A percentile compares a stretch with the other conserved stretches of the same genome.
Evolutionary conservation across 2,329 filamentous ascomycete species (phyloP).

Genomic region (Pezicula carpinea): DNA sequence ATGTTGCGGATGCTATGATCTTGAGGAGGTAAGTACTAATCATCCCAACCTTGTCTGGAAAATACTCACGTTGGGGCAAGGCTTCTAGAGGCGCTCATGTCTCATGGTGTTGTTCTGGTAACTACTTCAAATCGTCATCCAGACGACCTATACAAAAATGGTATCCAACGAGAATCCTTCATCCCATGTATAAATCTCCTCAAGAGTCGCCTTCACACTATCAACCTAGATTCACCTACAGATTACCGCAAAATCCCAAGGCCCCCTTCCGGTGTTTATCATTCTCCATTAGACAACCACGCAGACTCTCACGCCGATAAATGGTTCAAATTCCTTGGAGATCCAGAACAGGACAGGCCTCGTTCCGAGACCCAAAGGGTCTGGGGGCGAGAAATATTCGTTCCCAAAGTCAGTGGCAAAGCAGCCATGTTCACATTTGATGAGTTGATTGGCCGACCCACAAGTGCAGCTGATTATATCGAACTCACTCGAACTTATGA

Average conservation of each 20-base stretch:
- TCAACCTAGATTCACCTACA: slow-evolving; percentile 91
- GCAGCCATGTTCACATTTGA: slow-evolving; percentile 91
- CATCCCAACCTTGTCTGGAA: slow-evolving; percentile 1
- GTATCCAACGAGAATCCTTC: slow-evolving; percentile 92
- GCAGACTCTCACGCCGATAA: slow-evolving; percentile 80
- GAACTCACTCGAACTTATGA: slow-evolving; percentile 88
- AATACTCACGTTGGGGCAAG: slow-evolving; percentile 32
- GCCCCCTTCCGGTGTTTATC: slow-evolving; percentile 89
- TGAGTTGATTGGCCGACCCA: slow-evolving; percentile 83
- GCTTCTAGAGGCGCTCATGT: slow-evolving; percentile 86
- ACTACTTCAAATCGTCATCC: slow-evolving; percentile 97
- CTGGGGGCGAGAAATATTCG: slow-evolving; percentile 86
- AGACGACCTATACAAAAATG: slow-evolving; percentile 95
- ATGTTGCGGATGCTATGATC: slow-evolving; percentile 99
- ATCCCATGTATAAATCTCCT: slow-evolving; percentile 92
- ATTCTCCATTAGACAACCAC: slow-evolving; percentile 76
- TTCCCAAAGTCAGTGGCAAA: slow-evolving; percentile 81
- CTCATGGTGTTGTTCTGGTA: slow-evolving; percentile 91
- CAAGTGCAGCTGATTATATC: slow-evolving; percentile 90
- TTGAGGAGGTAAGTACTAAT: slow-evolving; percentile 57
- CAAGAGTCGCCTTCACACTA: slow-evolving; percentile 76
- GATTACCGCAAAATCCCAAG: slow-evolving; percentile 97
- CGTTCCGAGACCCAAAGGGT: slow-evolving; percentile 77
- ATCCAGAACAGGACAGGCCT: slow-evolving; percentile 69
- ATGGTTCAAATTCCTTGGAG: slow-evolving; percentile 93